phyloP scores from a whole-genome alignment of 805 yeast species.

The Wickerhamomyces hampshirensis region DNA sequence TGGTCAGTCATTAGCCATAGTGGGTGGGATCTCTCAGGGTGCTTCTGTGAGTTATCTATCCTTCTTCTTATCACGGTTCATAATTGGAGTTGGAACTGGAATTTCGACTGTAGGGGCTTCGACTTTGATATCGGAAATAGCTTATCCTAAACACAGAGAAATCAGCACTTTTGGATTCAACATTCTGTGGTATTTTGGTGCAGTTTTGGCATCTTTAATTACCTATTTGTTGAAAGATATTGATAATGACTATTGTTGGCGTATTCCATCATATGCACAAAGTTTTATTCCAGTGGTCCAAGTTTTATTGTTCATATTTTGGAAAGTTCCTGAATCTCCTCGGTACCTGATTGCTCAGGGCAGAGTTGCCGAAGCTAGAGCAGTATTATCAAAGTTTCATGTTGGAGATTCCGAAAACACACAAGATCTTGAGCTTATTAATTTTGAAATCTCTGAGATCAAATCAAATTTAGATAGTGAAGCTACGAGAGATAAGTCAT shows the following conservation, averaged over 20 bases:
- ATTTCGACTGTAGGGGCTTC: conserved; percentile 41
- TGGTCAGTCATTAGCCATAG: conserved; percentile 16
- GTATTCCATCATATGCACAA: conserved; percentile 50
- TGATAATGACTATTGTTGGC: conserved; percentile 39
- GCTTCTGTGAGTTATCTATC: conserved; percentile 25
- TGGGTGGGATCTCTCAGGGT: conserved; percentile 24
- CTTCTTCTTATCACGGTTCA: conserved; percentile 29
- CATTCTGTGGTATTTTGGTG: conserved; percentile 48
- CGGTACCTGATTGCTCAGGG: conserved; percentile 39
- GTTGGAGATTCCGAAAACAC: conserved; percentile 28
- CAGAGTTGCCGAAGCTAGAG: conserved; percentile 37
- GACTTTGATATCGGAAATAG: conserved; percentile 43
- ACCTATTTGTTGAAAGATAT: conserved; percentile 25
- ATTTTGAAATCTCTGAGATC: conserved; percentile 38
- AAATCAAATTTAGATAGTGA: conserved; percentile 36
- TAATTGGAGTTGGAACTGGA: conserved; percentile 43
- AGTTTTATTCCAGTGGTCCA: conserved; percentile 42
- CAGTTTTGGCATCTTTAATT: conserved; percentile 36
- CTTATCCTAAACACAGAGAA: conserved; percentile 43
- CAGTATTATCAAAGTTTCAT: conserved; percentile 34
- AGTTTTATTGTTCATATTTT: conserved; percentile 24
- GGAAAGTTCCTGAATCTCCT: conserved; percentile 46
- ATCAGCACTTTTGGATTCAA: conserved; percentile 40
- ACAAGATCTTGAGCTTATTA: conserved; percentile 23
- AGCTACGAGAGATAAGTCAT: no score